A percentile compares a stretch with the other conserved stretches of the same genome.
Conservation (phyloP, 2,329 filamentous ascomycete species). For the Xylariaceae sp. region DNA sequence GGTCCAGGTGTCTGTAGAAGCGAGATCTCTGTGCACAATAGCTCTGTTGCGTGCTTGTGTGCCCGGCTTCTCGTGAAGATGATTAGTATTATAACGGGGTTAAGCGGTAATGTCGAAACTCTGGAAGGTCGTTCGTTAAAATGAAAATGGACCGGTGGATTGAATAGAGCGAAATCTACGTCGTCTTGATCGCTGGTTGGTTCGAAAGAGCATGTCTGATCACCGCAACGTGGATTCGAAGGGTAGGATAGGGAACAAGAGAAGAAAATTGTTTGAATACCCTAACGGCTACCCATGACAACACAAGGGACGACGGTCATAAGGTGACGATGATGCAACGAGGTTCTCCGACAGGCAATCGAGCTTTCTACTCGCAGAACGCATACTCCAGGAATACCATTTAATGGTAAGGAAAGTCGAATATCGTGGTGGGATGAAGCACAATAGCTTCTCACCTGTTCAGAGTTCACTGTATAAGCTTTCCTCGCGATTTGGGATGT, state of each 20-base stretch:
- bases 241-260: constrained; percentile 12
- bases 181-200: constrained; percentile 11
- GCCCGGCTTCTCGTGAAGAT: constrained; percentile 3
- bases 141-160: constrained; percentile 1
- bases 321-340: constrained; percentile 7
- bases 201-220: constrained; percentile 21
- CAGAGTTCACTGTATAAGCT: constrained; percentile 28
- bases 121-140: constrained; percentile 2
- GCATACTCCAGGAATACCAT: constrained; percentile 28
- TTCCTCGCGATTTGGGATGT: constrained; percentile 43
- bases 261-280: constrained; percentile 7
- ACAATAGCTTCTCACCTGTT: constrained; percentile 14
- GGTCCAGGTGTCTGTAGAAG: constrained; percentile 10
- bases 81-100: constrained; percentile 18
- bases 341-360: constrained; percentile 21
- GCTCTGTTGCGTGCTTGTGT: constrained; percentile 2
- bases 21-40: not conserved
- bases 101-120: constrained; percentile 6
- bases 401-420: constrained; percentile 19
- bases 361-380: constrained; percentile 26
- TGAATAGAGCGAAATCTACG: constrained; percentile 11
- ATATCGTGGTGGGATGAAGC: constrained; percentile 21
- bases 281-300: constrained; percentile 9
- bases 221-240: constrained; percentile 4
- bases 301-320: constrained; percentile 6